A percentile compares a stretch with the other conserved stretches of the same genome.
Conservation (phyloP, 768 basidiomycete genomes). For the Russula sp. region DNA sequence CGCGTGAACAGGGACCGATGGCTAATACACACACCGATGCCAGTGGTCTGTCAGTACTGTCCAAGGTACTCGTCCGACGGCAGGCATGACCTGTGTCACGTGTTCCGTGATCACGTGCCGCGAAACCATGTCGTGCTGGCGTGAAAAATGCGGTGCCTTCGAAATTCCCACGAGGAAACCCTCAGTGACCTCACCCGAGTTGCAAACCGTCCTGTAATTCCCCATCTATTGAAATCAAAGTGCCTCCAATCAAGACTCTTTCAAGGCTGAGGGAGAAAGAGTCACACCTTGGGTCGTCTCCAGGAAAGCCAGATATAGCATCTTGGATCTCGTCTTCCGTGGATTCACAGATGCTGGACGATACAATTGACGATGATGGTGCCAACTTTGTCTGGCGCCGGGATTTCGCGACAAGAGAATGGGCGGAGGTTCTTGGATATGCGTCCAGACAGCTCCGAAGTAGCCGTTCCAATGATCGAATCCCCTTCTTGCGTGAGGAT, state of each 20-base stretch:
- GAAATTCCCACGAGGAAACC: neutral
- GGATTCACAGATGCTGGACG: conserved; percentile 29
- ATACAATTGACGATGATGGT: conserved; percentile 37
- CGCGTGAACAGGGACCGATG: too few species aligned
- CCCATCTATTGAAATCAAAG: conserved; percentile 32
- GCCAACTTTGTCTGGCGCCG: conserved; percentile 46
- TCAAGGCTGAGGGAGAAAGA: conserved; percentile 53
- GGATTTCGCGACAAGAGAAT: conserved; percentile 52
- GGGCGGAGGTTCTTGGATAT: conserved; percentile 52
- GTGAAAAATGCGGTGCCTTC: too few species aligned
- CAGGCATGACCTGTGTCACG: too few species aligned
- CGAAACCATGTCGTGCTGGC: neutral
- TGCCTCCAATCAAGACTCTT: conserved; percentile 40
- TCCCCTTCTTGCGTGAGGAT: conserved; percentile 62
- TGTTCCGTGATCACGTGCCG: too few species aligned
- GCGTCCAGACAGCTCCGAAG: conserved; percentile 52
- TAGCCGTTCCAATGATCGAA: conserved; percentile 52
- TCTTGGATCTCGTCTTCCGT: conserved; percentile 57
- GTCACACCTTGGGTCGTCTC: conserved; percentile 26
- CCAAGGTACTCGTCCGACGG: too few species aligned
- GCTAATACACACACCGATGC: too few species aligned
- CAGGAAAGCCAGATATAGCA: conserved; percentile 52
- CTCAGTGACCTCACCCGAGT: neutral
- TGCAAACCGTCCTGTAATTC: neutral
- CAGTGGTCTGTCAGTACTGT: too few species aligned